phyloP scores from a whole-genome alignment of 2,329 filamentous ascomycete genomes.

The Juglanconis oblonga region DNA sequence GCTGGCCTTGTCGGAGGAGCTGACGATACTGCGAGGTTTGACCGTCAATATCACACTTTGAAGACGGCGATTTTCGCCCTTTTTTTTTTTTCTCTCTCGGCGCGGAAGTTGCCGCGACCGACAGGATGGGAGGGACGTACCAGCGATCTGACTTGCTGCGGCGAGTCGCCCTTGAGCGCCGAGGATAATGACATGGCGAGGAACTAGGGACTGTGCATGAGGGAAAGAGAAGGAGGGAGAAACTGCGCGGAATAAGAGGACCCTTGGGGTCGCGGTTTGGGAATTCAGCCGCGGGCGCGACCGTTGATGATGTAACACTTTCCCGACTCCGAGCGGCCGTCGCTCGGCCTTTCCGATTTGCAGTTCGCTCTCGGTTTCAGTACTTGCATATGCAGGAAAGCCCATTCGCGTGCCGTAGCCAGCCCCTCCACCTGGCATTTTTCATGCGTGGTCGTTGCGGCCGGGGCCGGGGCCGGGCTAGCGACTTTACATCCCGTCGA shows the following conservation, averaged over 20 bases:
- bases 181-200: slow-evolving; percentile 22
- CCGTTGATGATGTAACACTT: slow-evolving; percentile 18
- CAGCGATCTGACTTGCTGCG: slow-evolving; percentile 56
- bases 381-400: not conserved
- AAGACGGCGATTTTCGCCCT: not conserved
- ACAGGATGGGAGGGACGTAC: slow-evolving; percentile 37
- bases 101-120: not conserved
- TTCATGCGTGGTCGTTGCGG: too few species aligned
- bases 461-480: too few species aligned
- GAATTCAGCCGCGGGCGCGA: slow-evolving; percentile 10
- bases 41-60: slow-evolving; percentile 9
- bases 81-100: not conserved
- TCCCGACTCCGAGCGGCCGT: slow-evolving; percentile 13
- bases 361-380: not conserved
- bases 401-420: too few species aligned
- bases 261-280: slow-evolving; percentile 1
- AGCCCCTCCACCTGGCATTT: too few species aligned
- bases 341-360: slow-evolving; percentile 12
- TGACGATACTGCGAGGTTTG: slow-evolving; percentile 72
- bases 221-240: not conserved
- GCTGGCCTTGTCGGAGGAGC: slow-evolving; percentile 77
- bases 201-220: slow-evolving; percentile 11
- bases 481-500: too few species aligned
- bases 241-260: not conserved
- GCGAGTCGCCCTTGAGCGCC: slow-evolving; percentile 50